Evolutionary conservation across 495 filamentous ascomycete species (phyloP), one percentile per base, ranked within the genome.

Genomic region (Hypoxylon intermedium): DNA sequence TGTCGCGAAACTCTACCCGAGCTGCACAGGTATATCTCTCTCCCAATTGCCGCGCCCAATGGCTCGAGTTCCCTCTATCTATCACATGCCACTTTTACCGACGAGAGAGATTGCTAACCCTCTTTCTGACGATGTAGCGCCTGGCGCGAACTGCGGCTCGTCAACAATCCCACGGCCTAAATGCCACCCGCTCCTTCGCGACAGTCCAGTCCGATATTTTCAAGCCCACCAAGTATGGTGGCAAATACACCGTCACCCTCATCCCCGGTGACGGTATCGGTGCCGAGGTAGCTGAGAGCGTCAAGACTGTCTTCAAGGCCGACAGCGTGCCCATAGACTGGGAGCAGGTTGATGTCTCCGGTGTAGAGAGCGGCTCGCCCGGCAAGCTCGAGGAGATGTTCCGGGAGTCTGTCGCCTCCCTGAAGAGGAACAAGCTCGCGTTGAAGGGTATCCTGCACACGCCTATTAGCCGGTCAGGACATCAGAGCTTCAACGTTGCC

Each of bases 401-500:
- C 84, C 84, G 88, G 64, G 90, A 98, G 75, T 92, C 93, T 31
- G 90, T 98, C 67, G 88, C 91, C 37, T 98, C 94, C 19, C 85
- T 98, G 57, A 91, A 90, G 81, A 87, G 93, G 71, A 98, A 98
- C 84, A 98, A 98, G 85, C 86, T 98, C 58, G 94, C 93, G 53
- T 82, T 98, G 55, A 98, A 98, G 82, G 90, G 90, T 75, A 98
- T 98, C 74, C 85, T 98, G 15, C 92, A 96, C 81, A 98, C 94
- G 31, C 94, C 94, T 41, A 90, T 98, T 65, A 92, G 93, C 79
- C 88, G 95, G 59, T 96, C 94, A 31, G 94, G 94, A 64, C 94
- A 98, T 83, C 91, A 96, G 77, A 97, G 92, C 55, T 98, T 98
- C 92, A 98, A 98, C 77, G 94, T 98, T 66, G 94, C 94, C 67